phyloP scores from a whole-genome alignment of 108 stramenopile genomes.

The Nitzschia sp. region DNA sequence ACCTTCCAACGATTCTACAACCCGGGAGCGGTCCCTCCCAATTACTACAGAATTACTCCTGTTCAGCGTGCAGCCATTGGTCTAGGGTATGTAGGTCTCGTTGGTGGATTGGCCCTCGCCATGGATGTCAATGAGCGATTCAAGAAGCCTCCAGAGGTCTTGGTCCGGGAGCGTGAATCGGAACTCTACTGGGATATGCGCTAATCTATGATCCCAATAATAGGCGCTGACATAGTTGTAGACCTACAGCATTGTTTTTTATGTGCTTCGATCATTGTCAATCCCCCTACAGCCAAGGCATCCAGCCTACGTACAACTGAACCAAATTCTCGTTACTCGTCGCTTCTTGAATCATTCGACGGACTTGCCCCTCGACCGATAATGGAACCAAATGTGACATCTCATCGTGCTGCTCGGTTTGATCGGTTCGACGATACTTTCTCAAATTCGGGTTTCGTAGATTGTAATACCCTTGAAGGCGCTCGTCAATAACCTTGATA shows the following conservation, averaged over 20 bases:
- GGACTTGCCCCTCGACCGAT: constrained; percentile 88
- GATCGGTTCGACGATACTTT: constrained; percentile 49
- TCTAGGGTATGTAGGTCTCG: constrained; percentile 76
- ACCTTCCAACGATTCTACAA: constrained; percentile 81
- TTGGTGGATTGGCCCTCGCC: constrained; percentile 68
- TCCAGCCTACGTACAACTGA: constrained; percentile 88
- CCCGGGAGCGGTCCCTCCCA: constrained; percentile 58
- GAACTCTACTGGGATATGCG: constrained; percentile 36
- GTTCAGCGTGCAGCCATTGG: constrained; percentile 60
- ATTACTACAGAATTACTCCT: constrained; percentile 71
- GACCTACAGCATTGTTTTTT: too few species aligned
- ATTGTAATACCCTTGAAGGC: constrained; percentile 85
- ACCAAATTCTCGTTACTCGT: constrained; percentile 82
- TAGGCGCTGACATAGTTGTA: too few species aligned
- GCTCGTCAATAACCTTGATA: constrained; percentile 76
- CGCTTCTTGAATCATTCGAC: constrained; percentile 85
- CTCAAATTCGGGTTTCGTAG: constrained; percentile 78
- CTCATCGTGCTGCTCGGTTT: constrained; percentile 53
- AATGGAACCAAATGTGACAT: constrained; percentile 65
- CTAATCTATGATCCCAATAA: neutral
- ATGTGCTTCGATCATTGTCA: neutral
- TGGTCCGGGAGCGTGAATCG: constrained; percentile 41
- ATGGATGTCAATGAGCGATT: constrained; percentile 79
- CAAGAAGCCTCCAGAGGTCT: constrained; percentile 70
- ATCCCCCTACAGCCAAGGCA: constrained; percentile 75